Evolutionary conservation across 192 early-diverging fungal species (phyloP), one percentile per base, ranked within the genome.

Genomic region (Mortierella claussenii): DNA sequence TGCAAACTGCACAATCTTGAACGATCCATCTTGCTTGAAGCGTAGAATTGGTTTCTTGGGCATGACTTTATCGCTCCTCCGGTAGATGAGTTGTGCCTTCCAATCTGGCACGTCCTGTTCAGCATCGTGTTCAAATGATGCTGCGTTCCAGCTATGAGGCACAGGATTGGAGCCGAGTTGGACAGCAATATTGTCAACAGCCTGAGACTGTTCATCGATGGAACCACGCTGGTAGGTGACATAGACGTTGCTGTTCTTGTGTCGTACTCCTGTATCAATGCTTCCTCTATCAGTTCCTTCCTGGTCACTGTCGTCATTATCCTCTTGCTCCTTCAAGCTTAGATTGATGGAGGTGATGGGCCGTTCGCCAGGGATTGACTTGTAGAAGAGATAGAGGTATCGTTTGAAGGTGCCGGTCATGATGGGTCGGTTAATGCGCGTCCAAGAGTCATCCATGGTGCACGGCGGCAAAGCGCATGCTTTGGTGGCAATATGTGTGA

Each of bases 1-100:
- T 10, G 79, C 79, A 55, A 83, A 68, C 55, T 83, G 82, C 6
- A 81, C 47, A 65, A 83, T 83, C 48, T 83, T 83, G 60, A 83
- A 83, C 7, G 80, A 60, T 5, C 79, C 76, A 27, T 83, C 68
- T 3, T 62, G 7, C 24, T 73, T 48, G 58, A 83, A 83, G 21
- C 60, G 64, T 20, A 83, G 46, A 1, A 46, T 65, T 0, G 65
- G 66, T 0, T 15, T 15, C 30, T 56, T 44, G 4, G 81, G 78
- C 23, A 79, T 30, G 12, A 44, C 13, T 15, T 34, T 42, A 0
- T 49, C 28, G 15, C 58, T 59, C 0, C 43, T 67, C 40, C 73
- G 28, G 40, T 67, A 76, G 12, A 76, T 61, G 28, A 76, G 18
- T 15, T 67, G 73, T 23, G 64, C 73, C 18, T 67, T 57, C 73